These are phyloP conservation scores for Zymoseptoria brevis DNA, from an alignment of 2,329 filamentous ascomycete genomes.

Conservation along the genomic window DNA sequence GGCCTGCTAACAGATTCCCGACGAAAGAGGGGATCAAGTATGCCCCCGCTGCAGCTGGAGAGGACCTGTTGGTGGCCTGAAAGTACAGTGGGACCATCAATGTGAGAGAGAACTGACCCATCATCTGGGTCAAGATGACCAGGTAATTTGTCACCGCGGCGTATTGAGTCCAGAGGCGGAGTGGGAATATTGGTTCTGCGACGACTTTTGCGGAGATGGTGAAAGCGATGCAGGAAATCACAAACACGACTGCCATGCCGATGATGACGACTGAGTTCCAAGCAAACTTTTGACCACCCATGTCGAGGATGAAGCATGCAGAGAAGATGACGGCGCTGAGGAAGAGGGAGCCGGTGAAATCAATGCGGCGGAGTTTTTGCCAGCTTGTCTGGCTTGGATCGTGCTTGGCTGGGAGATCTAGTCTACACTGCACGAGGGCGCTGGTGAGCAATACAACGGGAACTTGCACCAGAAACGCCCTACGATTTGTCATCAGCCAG, in stretches of 20 bases:
- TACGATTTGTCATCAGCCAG: conserved; percentile 10
- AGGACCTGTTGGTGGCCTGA: conserved; percentile 51
- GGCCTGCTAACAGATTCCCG: conserved; percentile 58
- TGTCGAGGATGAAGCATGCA: conserved; percentile 41
- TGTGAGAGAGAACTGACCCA: conserved; percentile 56
- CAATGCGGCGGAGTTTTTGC: conserved; percentile 45
- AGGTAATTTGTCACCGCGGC: conserved; percentile 49
- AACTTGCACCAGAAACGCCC: conserved; percentile 52
- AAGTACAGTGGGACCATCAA: conserved; percentile 63
- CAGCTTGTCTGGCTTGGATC: conserved; percentile 5
- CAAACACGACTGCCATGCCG: conserved; percentile 8
- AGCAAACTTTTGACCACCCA: conserved; percentile 38
- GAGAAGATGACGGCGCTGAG: conserved; percentile 38
- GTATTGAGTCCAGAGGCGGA: conserved; percentile 45
- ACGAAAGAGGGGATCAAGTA: conserved; percentile 60
- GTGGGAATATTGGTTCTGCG: conserved; percentile 47
- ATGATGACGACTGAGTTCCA: conserved; percentile 33
- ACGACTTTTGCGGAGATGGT: conserved; percentile 17
- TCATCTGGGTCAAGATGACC: conserved; percentile 46
- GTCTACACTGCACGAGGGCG: conserved; percentile 35
- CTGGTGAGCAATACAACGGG: conserved; percentile 48
- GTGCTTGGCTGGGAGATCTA: conserved; percentile 13
- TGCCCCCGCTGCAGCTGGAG: conserved; percentile 50
- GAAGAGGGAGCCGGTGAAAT: conserved; percentile 49
- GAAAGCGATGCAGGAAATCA: conserved; percentile 11